A percentile compares a stretch with the other conserved stretches of the same genome.
phyloP scores from a whole-genome alignment of 805 yeast species.

The Saccharomycodes ludwigii region DNA sequence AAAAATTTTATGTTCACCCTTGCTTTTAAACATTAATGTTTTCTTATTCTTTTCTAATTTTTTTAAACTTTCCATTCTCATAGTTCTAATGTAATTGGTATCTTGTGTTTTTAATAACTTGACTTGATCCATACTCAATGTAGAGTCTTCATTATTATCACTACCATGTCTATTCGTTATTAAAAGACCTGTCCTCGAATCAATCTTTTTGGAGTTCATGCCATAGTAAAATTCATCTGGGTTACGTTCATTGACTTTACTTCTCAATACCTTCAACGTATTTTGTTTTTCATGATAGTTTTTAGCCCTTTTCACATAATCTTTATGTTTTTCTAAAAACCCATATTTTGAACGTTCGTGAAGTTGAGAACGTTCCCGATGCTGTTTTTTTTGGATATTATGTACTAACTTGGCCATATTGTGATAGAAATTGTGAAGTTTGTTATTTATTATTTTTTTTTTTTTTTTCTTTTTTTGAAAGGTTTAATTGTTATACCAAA shows the following conservation, averaged over 20 bases:
- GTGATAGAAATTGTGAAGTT: background rate
- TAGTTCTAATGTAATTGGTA: slow-evolving; percentile 67
- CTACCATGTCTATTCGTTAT: slow-evolving; percentile 42
- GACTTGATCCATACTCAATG: slow-evolving; percentile 59
- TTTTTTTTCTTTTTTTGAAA: background rate
- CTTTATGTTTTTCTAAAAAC: slow-evolving; percentile 85
- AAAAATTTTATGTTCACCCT: slow-evolving; percentile 75
- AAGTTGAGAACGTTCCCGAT: slow-evolving; percentile 86
- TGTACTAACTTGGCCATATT: slow-evolving; percentile 72
- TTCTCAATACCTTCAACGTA: slow-evolving; percentile 53
- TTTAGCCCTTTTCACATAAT: slow-evolving; percentile 59
- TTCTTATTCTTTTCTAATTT: slow-evolving; percentile 44
- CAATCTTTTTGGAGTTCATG: slow-evolving; percentile 64
- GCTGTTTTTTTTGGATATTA: slow-evolving; percentile 92
- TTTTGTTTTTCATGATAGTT: slow-evolving; percentile 50
- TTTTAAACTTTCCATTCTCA: slow-evolving; percentile 54
- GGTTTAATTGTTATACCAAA: no score
- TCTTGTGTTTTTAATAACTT: slow-evolving; percentile 85
- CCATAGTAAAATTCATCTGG: slow-evolving; percentile 96
- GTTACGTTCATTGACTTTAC: slow-evolving; percentile 62
- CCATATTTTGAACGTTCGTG: slow-evolving; percentile 64
- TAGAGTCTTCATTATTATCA: slow-evolving; percentile 36
- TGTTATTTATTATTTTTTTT: background rate
- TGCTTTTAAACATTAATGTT: slow-evolving; percentile 37
- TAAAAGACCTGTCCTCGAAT: slow-evolving; percentile 48